phyloP scores from a whole-genome alignment of 345 rosid species.

The Eucalyptus pauciflora region DNA sequence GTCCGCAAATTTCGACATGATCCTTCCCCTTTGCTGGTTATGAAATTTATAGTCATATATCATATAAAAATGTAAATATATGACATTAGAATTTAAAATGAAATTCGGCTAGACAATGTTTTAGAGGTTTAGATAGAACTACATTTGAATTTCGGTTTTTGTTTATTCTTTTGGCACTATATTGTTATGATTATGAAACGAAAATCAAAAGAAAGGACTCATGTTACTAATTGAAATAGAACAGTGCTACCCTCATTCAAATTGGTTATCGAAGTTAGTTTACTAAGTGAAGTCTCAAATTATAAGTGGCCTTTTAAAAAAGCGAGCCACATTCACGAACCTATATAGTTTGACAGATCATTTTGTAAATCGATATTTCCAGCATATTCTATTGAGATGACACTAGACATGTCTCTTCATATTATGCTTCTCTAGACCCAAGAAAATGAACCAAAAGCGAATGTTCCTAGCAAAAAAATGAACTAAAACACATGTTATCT shows the following conservation, averaged over 20 bases:
- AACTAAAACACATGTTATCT: neutral
- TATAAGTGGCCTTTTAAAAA: neutral
- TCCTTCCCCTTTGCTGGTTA: constrained; percentile 46
- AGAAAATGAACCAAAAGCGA: neutral
- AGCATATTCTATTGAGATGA: neutral
- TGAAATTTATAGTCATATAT: neutral
- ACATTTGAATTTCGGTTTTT: neutral
- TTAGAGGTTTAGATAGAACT: neutral
- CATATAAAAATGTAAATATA: neutral
- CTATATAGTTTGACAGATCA: neutral
- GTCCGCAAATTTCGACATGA: constrained; percentile 53
- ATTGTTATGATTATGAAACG: neutral
- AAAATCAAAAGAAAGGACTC: neutral
- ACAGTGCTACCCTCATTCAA: neutral
- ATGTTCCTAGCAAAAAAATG: neutral
- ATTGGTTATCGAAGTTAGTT: neutral
- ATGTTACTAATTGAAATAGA: neutral
- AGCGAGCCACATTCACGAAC: neutral
- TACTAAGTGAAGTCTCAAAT: neutral
- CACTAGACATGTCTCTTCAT: neutral
- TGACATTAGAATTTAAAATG: neutral
- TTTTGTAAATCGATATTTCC: neutral
- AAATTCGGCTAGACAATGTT: neutral
- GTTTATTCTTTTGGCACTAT: neutral
- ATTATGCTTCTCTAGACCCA: neutral